phyloP scores from a whole-genome alignment of 1,284 basidiomycete genomes.

The Tilletiopsis washingtonensis region DNA sequence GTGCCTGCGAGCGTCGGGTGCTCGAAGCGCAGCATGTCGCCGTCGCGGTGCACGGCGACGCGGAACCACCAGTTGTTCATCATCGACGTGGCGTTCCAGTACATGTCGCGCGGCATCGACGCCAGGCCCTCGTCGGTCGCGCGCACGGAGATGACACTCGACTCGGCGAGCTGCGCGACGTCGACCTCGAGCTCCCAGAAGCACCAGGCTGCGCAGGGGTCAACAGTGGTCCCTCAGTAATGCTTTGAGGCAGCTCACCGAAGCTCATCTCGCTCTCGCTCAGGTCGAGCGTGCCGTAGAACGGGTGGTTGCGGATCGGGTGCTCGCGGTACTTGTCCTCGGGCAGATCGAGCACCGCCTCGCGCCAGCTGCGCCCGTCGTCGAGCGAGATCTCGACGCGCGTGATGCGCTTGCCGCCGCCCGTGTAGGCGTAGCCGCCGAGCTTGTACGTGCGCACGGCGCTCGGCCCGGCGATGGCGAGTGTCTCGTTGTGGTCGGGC shows the following conservation, averaged over 20 bases:
- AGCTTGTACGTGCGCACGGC: constrained; percentile 46
- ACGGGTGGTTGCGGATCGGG: constrained; percentile 36
- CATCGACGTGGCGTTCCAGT: constrained; percentile 55
- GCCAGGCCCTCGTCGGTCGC: constrained; percentile 57
- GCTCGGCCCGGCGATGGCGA: constrained; percentile 40
- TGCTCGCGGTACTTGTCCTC: constrained; percentile 56
- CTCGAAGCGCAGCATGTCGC: constrained; percentile 53
- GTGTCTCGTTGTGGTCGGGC: constrained; percentile 57
- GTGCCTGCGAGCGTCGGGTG: constrained; percentile 58
- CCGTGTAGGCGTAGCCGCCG: constrained; percentile 60
- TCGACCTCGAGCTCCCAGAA: constrained; percentile 57
- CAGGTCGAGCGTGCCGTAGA: constrained; percentile 52
- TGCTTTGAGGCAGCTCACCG: constrained; percentile 46
- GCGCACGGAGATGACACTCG: constrained; percentile 55
- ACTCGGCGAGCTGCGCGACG: constrained; percentile 47
- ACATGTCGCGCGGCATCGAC: constrained; percentile 55
- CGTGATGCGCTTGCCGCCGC: constrained; percentile 59
- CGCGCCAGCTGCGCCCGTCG: constrained; percentile 56
- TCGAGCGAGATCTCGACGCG: constrained; percentile 61
- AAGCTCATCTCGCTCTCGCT: constrained; percentile 56
- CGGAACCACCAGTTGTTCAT: constrained; percentile 60
- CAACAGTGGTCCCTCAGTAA: background rate
- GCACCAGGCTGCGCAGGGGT: too few species aligned
- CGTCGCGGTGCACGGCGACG: constrained; percentile 53
- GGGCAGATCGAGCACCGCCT: constrained; percentile 54